Evolutionary conservation across 176 grass and related monocot species (phyloP), one percentile per base, ranked within the genome.

Genomic region (Juncus effusus): DNA sequence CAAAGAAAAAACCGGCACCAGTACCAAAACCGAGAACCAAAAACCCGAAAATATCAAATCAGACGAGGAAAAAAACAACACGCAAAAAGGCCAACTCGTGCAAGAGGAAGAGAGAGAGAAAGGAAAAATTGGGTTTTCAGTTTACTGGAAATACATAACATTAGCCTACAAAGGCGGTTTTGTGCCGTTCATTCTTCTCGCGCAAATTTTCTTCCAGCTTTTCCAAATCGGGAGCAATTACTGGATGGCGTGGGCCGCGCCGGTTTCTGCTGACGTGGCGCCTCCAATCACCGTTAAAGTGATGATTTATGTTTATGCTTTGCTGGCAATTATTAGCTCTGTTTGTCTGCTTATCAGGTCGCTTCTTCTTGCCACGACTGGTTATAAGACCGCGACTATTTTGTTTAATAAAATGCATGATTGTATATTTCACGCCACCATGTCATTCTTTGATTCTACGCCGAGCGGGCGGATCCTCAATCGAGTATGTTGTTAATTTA

Each of bases 91-190:
- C 38, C 84, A 96, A 66, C 69, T 87, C 8, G 76, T 88, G 66
- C 67, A 77, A 71, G 84, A 87, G 56, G 88, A 93, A 78, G 89
- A 93, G 49, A 88, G 84, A 74, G 89, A 85, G 75, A 74, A 79
- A 80, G 89, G 81, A 37, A 75, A 78, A 14, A 81, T 87, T 42
- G 84, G 81, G 42, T 77, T 87, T 67, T 62, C 42, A 54, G 75
- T 92, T 50, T 92, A 87, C 53, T 80, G 81, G 81, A 82, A 74
- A 52, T 84, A 85, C 50, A 73, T 92, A n/a, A 87, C 78, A 12
- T 61, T 84, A 63, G 81, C 76, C 76, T 85, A 93, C 38, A 74
- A 60, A 69, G 84, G 84, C 42, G 67, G 65, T 35, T 58, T 87
- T 59, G 89, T 88, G 13, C 84, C 81, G 5, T 56, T 85, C 15